Conservation (phyloP, 352 stramenopile species). For the Phytophthora boehmeriae region DNA sequence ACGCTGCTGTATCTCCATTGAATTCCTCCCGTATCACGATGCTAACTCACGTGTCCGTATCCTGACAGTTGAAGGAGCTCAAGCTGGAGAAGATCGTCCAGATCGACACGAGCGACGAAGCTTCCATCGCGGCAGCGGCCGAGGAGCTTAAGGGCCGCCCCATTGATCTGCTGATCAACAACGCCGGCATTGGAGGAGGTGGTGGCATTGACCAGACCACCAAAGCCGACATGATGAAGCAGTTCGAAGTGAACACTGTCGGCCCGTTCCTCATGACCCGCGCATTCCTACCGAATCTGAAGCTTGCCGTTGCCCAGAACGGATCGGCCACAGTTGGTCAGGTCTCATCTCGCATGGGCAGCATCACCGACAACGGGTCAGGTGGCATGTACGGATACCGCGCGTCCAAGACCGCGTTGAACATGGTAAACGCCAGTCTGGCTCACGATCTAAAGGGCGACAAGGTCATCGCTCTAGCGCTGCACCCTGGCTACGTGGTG, state of each 20-base stretch:
- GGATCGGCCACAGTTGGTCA: conserved; percentile 43
- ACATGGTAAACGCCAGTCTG: conserved; percentile 59
- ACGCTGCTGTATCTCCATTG: neutral
- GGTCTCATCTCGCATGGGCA: conserved; percentile 49
- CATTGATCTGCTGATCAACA: conserved; percentile 69
- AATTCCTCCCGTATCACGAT: neutral
- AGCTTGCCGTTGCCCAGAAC: conserved; percentile 28
- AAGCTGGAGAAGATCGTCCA: conserved; percentile 21
- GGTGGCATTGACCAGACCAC: conserved; percentile 38
- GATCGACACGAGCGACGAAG: conserved; percentile 35
- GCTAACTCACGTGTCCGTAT: neutral
- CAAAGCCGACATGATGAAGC: conserved; percentile 47
- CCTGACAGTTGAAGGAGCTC: conserved; percentile 18
- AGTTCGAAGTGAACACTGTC: conserved; percentile 65
- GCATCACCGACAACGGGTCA: conserved; percentile 36
- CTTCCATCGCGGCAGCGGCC: conserved; percentile 39
- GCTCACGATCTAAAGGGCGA: conserved; percentile 41
- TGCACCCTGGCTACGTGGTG: conserved; percentile 53
- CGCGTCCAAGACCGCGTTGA: conserved; percentile 67
- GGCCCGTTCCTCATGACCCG: conserved; percentile 56
- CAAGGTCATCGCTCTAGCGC: conserved; percentile 40
- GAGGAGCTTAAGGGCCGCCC: conserved; percentile 41
- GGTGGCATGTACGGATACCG: conserved; percentile 60
- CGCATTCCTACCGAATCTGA: conserved; percentile 48
- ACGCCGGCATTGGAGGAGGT: conserved; percentile 48